These are phyloP conservation scores for Phalaenopsis hybrid DNA, from an alignment of 116 monocot genomes.

Conservation along the genomic window DNA sequence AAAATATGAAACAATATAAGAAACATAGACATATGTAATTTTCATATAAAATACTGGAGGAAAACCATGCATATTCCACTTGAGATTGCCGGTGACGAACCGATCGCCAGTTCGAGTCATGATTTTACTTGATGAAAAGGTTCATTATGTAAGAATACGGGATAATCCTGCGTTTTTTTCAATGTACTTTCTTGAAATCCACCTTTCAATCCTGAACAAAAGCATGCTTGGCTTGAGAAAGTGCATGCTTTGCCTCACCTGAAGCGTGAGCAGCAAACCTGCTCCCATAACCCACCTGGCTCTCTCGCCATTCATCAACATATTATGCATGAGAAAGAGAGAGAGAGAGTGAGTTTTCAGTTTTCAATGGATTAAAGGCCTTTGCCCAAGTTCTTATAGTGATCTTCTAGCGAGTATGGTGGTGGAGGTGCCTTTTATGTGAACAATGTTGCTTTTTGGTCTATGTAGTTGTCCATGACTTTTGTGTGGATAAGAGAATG, in stretches of 20 bases:
- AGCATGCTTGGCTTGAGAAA: neutral
- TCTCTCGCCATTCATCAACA: neutral
- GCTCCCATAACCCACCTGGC: neutral
- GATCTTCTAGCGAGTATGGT: too few species aligned
- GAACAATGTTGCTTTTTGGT: too few species aligned
- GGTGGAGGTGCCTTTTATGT: too few species aligned
- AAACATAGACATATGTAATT: neutral
- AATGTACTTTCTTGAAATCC: neutral
- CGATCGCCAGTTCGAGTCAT: too few species aligned
- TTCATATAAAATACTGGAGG: neutral
- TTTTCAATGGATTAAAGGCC: too few species aligned
- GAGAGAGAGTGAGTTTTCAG: too few species aligned
- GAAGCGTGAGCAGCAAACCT: neutral
- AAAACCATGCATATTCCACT: neutral
- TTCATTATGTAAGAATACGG: neutral
- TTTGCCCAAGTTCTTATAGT: too few species aligned
- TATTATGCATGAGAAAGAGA: too few species aligned
- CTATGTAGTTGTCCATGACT: too few species aligned
- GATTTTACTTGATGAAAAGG: neutral
- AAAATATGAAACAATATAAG: neutral
- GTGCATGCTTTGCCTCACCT: conserved; percentile 1
- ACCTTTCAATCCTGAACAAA: neutral
- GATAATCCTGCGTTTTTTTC: neutral
- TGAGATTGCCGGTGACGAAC: too few species aligned
- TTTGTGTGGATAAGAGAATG: too few species aligned